These are phyloP conservation scores for Zarea fungicola DNA, from an alignment of 2,329 filamentous ascomycete species.

Conservation along the genomic window DNA sequence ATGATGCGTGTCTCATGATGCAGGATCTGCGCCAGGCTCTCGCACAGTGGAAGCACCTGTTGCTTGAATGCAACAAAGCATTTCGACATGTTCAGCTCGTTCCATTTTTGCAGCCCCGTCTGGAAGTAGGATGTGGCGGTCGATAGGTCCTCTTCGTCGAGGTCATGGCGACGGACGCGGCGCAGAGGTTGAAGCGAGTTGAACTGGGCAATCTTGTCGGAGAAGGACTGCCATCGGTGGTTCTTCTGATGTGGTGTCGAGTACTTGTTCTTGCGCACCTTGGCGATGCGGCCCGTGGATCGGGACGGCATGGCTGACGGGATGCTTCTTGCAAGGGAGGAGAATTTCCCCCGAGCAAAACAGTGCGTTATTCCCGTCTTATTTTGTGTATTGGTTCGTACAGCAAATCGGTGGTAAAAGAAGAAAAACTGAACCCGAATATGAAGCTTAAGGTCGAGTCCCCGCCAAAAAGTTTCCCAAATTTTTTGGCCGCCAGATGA, in stretches of 20 bases:
- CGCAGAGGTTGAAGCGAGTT: constrained; percentile 88
- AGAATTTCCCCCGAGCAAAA: constrained; percentile 17
- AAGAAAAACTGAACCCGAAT: constrained; percentile 18
- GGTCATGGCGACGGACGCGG: constrained; percentile 76
- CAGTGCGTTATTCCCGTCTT: constrained; percentile 6
- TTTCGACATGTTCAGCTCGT: constrained; percentile 82
- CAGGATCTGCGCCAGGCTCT: constrained; percentile 86
- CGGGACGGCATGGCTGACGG: constrained; percentile 54
- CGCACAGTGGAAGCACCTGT: constrained; percentile 70
- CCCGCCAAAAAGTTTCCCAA: constrained; percentile 18
- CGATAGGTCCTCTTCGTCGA: constrained; percentile 72
- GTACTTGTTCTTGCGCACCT: constrained; percentile 64
- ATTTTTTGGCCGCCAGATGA: constrained; percentile 29
- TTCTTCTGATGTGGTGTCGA: constrained; percentile 72
- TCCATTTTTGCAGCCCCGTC: constrained; percentile 79
- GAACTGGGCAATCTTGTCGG: constrained; percentile 81
- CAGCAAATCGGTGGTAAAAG: constrained; percentile 14
- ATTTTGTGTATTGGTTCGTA: neutral
- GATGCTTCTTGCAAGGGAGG: constrained; percentile 6
- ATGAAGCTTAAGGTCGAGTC: constrained; percentile 6
- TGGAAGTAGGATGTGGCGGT: constrained; percentile 82
- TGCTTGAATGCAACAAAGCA: constrained; percentile 73
- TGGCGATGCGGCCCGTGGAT: constrained; percentile 61
- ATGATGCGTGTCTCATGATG: constrained; percentile 87
- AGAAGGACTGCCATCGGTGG: constrained; percentile 89